A percentile compares a stretch with the other conserved stretches of the same genome.
Evolutionary conservation across 169 alveolate genomes (phyloP).

Genomic region (Cryptosporidium parvum): DNA sequence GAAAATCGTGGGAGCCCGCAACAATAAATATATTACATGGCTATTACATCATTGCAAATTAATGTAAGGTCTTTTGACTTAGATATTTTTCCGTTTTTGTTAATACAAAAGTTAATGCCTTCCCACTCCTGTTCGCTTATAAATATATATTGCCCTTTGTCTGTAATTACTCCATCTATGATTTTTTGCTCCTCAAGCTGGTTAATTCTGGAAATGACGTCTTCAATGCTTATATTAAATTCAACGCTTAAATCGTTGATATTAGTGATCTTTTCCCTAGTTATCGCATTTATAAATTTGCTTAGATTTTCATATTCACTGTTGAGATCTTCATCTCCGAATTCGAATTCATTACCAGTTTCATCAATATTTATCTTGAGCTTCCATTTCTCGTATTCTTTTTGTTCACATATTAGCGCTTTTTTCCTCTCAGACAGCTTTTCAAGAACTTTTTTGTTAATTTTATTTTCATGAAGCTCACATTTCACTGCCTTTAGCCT

Average conservation of each 20-base stretch:
- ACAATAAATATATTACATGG: not conserved
- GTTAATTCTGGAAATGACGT: conserved; percentile 22
- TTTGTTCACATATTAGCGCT: not conserved
- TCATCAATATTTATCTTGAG: not conserved
- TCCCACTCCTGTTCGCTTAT: conserved; percentile 45
- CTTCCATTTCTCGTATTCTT: conserved; percentile 49
- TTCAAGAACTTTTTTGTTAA: conserved; percentile 5
- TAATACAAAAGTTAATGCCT: not conserved
- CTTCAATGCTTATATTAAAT: conserved; percentile 16
- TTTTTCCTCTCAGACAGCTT: conserved; percentile 6
- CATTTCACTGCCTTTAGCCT: conserved; percentile 29
- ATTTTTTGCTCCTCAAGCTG: conserved; percentile 30
- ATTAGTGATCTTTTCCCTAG: not conserved
- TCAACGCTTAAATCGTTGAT: conserved; percentile 29
- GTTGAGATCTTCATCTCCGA: conserved; percentile 17
- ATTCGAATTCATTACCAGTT: conserved; percentile 26
- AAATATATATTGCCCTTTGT: conserved; percentile 38
- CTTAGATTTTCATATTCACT: not conserved
- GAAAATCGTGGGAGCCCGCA: not conserved
- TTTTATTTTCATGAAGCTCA: conserved; percentile 32
- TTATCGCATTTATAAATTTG: conserved; percentile 10
- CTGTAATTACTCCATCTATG: conserved; percentile 46
- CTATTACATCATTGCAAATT: conserved; percentile 35
- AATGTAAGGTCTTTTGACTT: conserved; percentile 5
- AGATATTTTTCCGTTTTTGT: conserved; percentile 3